Conservation (phyloP, 2,329 filamentous ascomycete species). For the Fusarium redolens region DNA sequence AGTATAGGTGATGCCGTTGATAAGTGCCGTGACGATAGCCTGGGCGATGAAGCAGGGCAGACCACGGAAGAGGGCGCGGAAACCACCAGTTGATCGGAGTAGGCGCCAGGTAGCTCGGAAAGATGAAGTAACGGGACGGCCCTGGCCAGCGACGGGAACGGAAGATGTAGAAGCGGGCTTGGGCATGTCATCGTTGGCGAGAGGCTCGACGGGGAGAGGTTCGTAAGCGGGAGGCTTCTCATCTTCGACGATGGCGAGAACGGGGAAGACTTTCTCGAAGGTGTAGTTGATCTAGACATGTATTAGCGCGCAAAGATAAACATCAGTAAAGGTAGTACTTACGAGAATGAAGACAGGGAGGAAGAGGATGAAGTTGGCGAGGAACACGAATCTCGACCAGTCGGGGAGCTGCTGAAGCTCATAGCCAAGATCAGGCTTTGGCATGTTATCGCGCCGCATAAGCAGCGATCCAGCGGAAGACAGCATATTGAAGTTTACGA, state of each 20-base stretch:
- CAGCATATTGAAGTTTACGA: conserved; percentile 27
- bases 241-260: conserved; percentile 69
- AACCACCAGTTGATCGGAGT: conserved; percentile 72
- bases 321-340: conserved; percentile 29
- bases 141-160: conserved; percentile 14
- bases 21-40: conserved; percentile 51
- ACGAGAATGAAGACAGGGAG: conserved; percentile 59
- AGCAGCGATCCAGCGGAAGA: conserved; percentile 29
- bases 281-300: conserved; percentile 60
- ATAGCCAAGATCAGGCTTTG: conserved; percentile 15
- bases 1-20: conserved; percentile 57
- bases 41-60: conserved; percentile 62
- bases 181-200: conserved; percentile 48
- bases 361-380: conserved; percentile 57
- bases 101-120: conserved; percentile 63
- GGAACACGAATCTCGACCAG: conserved; percentile 55
- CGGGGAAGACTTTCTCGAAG: conserved; percentile 61
- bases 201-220: conserved; percentile 60
- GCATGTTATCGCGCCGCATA: conserved; percentile 50
- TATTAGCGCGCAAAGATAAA: background rate
- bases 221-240: conserved; percentile 67
- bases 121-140: conserved; percentile 59
- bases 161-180: conserved; percentile 50
- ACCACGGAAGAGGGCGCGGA: conserved; percentile 76
- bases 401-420: conserved; percentile 14